Base-by-base conservation (phyloP, 306 rosid species). In the Inga laurina region DNA sequence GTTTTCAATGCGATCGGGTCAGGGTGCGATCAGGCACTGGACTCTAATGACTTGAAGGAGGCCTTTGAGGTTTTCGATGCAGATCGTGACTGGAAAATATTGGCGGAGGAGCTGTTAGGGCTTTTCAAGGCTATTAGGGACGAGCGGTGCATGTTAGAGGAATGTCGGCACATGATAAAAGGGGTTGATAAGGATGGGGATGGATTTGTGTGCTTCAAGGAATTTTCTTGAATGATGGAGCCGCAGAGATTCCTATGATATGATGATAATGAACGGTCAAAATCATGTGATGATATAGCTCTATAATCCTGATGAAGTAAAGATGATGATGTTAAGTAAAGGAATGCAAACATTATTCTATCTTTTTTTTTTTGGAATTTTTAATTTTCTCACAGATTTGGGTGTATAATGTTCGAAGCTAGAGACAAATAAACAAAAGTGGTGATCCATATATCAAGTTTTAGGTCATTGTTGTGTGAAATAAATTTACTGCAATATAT, bases 171-270 rank as follows among this genome's bases (percentile, higher is more conserved):
- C 78, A 95, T 95, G 99, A 92, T 95, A 83, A 96, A 83, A 0
- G 84, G 92, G 1, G 98, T 93, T 0, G 97, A 89, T 70, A 87
- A 74, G 71, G 90, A 86, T 74, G 91, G 97, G 4, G 97, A 95
- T 14, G 98, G 98, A 19, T 90, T 93, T 76, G 99, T 95, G 35
- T 95, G 99, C 87, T 95, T 92, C 82, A 88, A 91, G 79, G 99
- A 95, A 78, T 95, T 95, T 13, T 76, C 90, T 2, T 90, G 83
- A 61, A 95, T 95, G 99, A 95, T 95, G 99, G 98, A 92, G 76
- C 79, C 82, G 75, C 97, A 90, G 75, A 87, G 90, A 82, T 72
- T 83, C 74, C 49, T 72, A 1, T 82, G 79, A 69, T 66, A 52
- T 59, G 72, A 66, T 34, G 46, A 30, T 44, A 52, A 13, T 24